Base-by-base conservation (phyloP, 2,329 filamentous ascomycete species). In the Fusarium nodosum region DNA sequence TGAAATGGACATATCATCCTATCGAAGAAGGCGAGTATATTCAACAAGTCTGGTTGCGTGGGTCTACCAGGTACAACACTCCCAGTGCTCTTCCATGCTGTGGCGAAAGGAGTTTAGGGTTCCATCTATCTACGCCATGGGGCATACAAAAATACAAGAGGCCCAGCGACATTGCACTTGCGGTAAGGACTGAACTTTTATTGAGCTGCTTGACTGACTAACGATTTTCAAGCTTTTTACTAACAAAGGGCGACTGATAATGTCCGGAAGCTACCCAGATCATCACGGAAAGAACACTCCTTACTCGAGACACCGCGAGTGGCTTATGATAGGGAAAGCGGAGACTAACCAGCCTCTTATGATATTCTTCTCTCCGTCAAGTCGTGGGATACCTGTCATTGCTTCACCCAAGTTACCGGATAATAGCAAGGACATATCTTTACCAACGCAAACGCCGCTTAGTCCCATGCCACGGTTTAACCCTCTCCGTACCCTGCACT, bases 11-110 rank as follows among this genome's bases (percentile, higher is more conserved):
- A 3, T 65, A 64, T 16, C 31, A 68, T 22, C 44, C 59, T 2
- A 4, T 71, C 1, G 51, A 55, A 15, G 20, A 48, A 9, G 55
- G 24, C 6, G 63, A 70, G 5, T 42, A 39, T 5, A 2, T 70
- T 9, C 30, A 56, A 6, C 44, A 65, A 22, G 22, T 71, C 6
- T 70, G 67, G 67, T 8, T 68, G 12, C 44, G 67, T 13, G 63
- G 55, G 8, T 22, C 16, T 5, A 20, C 24, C 2, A 28, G 10
- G 13, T 46, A 66, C 11, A 39, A 39, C 26, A 42, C 34, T 3
- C 3, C 28, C 5, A 33, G 20, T 2, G 20, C 34, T 2, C 48
- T 66, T 15, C 63, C 61, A 5, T 46, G 24, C 11, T 26, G 20
- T 41, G 36, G n/a, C 9, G 36, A 48, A 11, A 39, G 46, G 0